These are phyloP conservation scores for Chlorella variabilis DNA, from an alignment of 163 green algal species.

Conservation along the genomic window DNA sequence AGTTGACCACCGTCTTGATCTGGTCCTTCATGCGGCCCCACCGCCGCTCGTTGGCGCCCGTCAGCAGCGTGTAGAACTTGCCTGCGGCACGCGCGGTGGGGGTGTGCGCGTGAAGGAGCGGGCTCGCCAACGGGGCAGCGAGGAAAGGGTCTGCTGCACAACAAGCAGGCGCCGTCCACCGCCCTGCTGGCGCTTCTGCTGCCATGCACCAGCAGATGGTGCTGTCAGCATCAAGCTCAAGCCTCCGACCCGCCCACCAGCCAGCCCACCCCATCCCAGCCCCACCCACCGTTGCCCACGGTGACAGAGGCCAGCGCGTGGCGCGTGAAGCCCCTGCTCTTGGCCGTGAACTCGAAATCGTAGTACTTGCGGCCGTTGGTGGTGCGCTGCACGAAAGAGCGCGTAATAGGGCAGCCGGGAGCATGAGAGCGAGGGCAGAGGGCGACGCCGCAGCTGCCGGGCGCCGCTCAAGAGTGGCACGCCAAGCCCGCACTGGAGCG, in stretches of 20 bases:
- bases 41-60: conserved; percentile 89
- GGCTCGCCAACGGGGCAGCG: too few relatives aligned
- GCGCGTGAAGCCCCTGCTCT: conserved; percentile 81
- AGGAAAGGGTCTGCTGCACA: too few relatives aligned
- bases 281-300: conserved; percentile 73
- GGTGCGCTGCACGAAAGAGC: conserved; percentile 53
- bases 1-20: conserved; percentile 79
- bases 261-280: too few relatives aligned
- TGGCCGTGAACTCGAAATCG: conserved; percentile 92
- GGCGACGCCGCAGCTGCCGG: neutral
- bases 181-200: too few relatives aligned
- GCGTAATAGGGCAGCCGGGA: neutral
- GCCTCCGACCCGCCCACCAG: too few relatives aligned
- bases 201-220: too few relatives aligned
- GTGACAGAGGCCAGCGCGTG: conserved; percentile 86
- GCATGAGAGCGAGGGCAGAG: neutral
- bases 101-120: neutral
- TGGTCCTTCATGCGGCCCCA: conserved; percentile 95
- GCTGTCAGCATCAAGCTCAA: too few relatives aligned
- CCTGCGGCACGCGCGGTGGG: conserved; percentile 59
- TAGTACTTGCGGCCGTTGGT: conserved; percentile 84
- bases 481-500: too few relatives aligned
- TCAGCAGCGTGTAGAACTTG: conserved; percentile 97
- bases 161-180: too few relatives aligned
- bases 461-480: too few relatives aligned